Evolutionary conservation across 2,329 filamentous ascomycete genomes (phyloP).

Genomic region (Fragosphaeria purpurea): DNA sequence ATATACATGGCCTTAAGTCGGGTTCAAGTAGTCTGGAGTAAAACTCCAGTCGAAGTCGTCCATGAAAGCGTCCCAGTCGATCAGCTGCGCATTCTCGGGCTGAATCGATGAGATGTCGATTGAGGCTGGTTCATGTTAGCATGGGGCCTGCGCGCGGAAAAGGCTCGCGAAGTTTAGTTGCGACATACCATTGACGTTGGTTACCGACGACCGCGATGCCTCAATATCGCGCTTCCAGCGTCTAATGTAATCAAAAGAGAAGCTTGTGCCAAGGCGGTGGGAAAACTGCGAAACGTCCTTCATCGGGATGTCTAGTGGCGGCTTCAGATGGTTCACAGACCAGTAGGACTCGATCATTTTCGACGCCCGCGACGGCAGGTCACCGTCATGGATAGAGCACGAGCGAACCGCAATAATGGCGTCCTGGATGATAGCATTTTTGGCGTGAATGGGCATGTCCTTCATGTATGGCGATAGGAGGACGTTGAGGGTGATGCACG

Average conservation of each 20-base stretch:
- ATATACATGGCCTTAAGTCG: conserved; percentile 1
- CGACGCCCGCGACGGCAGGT: conserved; percentile 35
- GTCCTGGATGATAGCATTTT: conserved; percentile 22
- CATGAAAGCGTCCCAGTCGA: conserved; percentile 41
- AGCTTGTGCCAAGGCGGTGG: conserved; percentile 37
- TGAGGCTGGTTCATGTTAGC: not conserved
- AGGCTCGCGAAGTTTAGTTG: not conserved
- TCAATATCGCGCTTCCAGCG: conserved; percentile 35
- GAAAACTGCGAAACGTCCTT: conserved; percentile 31
- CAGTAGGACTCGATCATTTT: conserved; percentile 41
- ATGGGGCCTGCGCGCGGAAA: not conserved
- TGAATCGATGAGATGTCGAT: conserved; percentile 11
- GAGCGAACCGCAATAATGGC: conserved; percentile 26
- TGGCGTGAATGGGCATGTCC: conserved; percentile 18
- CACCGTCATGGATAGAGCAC: conserved; percentile 38
- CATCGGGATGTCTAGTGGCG: conserved; percentile 25
- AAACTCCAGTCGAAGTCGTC: conserved; percentile 40
- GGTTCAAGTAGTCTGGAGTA: conserved; percentile 16
- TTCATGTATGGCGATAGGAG: conserved; percentile 34
- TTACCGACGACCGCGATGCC: conserved; percentile 24
- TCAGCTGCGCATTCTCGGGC: conserved; percentile 25
- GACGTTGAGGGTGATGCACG: conserved; percentile 34
- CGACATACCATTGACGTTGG: conserved; percentile 13
- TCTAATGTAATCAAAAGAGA: conserved; percentile 40
- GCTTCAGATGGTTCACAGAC: conserved; percentile 28